A percentile compares a stretch with the other conserved stretches of the same genome.
phyloP scores from a whole-genome alignment of 331 rosid species.

The Ulmus americana region DNA sequence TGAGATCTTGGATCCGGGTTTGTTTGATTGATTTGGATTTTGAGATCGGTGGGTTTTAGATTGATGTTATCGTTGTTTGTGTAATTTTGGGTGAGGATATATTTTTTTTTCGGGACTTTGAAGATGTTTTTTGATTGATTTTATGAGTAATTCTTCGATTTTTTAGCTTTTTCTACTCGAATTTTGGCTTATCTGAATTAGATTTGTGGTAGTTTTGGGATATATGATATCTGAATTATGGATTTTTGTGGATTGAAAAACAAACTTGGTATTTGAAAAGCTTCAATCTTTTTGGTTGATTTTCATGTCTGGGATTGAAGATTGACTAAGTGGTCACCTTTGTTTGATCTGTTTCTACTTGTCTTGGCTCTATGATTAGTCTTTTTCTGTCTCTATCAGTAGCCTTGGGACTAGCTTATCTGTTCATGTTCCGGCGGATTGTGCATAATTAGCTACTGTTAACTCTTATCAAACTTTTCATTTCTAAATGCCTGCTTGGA shows the following conservation, averaged over 20 bases:
- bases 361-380: neutral
- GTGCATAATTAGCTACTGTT: neutral
- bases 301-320: neutral
- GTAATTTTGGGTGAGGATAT: neutral
- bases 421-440: neutral
- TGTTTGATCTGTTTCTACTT: neutral
- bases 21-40: neutral
- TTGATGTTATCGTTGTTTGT: no score
- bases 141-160: neutral
- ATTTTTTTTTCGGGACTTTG: neutral
- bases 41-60: neutral
- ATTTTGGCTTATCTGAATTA: neutral
- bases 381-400: neutral
- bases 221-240: neutral
- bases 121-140: neutral
- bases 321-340: neutral
- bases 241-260: no score
- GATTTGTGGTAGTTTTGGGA: neutral
- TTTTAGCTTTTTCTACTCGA: neutral
- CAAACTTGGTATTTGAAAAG: neutral
- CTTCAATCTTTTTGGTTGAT: neutral
- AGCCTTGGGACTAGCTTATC: neutral
- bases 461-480: neutral
- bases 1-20: constrained; percentile 8
- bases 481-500: no score